A percentile compares a stretch with the other conserved stretches of the same genome.
Evolutionary conservation across 2,329 filamentous ascomycete genomes (phyloP).

Genomic region (Didymellaceae sp.): DNA sequence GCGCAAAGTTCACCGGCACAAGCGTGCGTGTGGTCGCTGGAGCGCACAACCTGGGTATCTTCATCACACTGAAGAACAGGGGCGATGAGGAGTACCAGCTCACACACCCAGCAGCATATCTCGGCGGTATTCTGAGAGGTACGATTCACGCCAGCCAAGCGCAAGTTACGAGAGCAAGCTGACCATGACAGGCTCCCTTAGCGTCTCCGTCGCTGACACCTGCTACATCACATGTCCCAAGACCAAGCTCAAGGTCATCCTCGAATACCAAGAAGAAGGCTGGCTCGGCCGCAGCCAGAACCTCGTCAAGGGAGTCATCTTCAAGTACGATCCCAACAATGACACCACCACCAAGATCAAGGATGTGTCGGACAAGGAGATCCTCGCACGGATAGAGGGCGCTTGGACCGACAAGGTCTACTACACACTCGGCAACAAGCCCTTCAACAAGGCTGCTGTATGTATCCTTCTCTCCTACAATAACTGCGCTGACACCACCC

Average conservation of each 20-base stretch:
- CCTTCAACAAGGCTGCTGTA: constrained; percentile 61
- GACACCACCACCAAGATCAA: constrained; percentile 80
- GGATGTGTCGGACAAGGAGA: constrained; percentile 84
- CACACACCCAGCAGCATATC: constrained; percentile 90
- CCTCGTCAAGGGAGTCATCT: constrained; percentile 88
- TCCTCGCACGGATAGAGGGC: constrained; percentile 82
- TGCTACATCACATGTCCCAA: constrained; percentile 90
- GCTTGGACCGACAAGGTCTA: constrained; percentile 80
- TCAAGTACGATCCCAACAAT: constrained; percentile 86
- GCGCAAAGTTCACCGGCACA: constrained; percentile 96
- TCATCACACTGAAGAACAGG: constrained; percentile 81
- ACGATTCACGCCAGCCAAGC: neutral
- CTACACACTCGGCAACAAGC: constrained; percentile 60
- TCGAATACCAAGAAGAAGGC: constrained; percentile 92
- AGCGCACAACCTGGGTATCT: constrained; percentile 94
- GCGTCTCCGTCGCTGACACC: constrained; percentile 86
- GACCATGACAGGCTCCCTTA: constrained; percentile 67
- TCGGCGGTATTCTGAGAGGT: constrained; percentile 84
- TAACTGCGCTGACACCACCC: constrained; percentile 15
- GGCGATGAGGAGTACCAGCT: constrained; percentile 92
- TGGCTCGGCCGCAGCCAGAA: constrained; percentile 94
- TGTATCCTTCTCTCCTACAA: constrained; percentile 43
- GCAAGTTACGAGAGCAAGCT: constrained; percentile 8
- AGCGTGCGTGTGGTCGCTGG: constrained; percentile 90
- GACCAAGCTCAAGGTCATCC: constrained; percentile 87